Conservation (phyloP, 495 filamentous ascomycete genomes). For the Penicillium riverlandense region DNA sequence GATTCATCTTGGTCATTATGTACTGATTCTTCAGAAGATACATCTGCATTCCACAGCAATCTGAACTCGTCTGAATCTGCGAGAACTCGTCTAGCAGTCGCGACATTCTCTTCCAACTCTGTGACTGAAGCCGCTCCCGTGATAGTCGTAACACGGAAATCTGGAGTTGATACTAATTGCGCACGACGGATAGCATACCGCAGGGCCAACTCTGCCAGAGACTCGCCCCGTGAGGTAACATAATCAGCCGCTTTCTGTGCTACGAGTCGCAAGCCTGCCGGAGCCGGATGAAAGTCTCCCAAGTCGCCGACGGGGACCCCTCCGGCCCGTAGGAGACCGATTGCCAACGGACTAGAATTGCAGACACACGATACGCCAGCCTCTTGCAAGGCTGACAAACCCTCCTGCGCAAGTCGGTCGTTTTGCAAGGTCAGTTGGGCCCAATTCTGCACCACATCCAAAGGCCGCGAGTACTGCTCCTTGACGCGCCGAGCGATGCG, state of each 20-base stretch:
- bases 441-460: constrained; percentile 77
- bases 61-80: not conserved
- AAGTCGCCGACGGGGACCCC: constrained; percentile 64
- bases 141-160: constrained; percentile 12
- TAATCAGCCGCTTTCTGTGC: constrained; percentile 44
- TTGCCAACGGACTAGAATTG: constrained; percentile 71
- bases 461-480: constrained; percentile 62
- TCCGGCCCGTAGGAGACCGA: constrained; percentile 65
- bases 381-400: constrained; percentile 45
- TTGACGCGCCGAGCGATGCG: constrained; percentile 55
- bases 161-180: constrained; percentile 3
- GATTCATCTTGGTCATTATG: not conserved
- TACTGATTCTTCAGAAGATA: not conserved
- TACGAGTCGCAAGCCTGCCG: constrained; percentile 50
- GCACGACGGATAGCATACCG: constrained; percentile 10
- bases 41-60: constrained; percentile 6
- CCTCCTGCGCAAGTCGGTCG: constrained; percentile 43
- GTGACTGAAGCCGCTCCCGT: constrained; percentile 12
- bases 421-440: constrained; percentile 83
- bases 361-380: constrained; percentile 72
- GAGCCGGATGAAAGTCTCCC: constrained; percentile 75
- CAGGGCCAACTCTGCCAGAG: constrained; percentile 42
- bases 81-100: constrained; percentile 6
- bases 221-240: constrained; percentile 50
- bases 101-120: constrained; percentile 12